phyloP scores from a whole-genome alignment of 495 filamentous ascomycete species.

The Penicillium antarcticum region DNA sequence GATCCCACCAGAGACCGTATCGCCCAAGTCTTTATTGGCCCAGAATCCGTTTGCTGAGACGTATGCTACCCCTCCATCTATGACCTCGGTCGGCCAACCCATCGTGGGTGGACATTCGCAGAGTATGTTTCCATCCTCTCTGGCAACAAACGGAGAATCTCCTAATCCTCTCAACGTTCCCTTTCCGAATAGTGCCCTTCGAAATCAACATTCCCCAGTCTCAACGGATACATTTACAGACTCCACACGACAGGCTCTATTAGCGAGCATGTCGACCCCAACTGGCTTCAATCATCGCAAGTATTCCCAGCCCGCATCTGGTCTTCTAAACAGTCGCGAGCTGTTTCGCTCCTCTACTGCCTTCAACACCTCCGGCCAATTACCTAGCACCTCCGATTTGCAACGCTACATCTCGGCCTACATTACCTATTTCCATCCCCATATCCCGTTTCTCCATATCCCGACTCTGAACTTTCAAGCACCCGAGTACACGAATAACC shows the following conservation, averaged over 20 bases:
- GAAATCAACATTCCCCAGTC: conserved; percentile 61
- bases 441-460: conserved; percentile 89
- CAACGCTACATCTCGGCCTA: conserved; percentile 91
- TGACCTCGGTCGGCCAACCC: conserved; percentile 56
- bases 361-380: conserved; percentile 49
- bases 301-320: conserved; percentile 69
- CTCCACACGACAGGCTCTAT: conserved; percentile 82
- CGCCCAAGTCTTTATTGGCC: conserved; percentile 48
- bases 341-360: conserved; percentile 43
- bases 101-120: conserved; percentile 49
- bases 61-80: conserved; percentile 59
- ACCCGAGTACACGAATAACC: conserved; percentile 59
- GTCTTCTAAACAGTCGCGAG: conserved; percentile 40
- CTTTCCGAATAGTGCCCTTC: conserved; percentile 51
- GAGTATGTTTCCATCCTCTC: conserved; percentile 55
- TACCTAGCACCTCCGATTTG: conserved; percentile 88
- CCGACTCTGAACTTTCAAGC: conserved; percentile 90
- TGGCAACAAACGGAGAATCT: conserved; percentile 55
- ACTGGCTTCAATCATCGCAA: conserved; percentile 70
- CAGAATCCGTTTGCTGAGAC: conserved; percentile 43
- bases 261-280: conserved; percentile 77
- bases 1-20: conserved; percentile 42
- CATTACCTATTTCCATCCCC: conserved; percentile 91
- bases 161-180: conserved; percentile 52
- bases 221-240: conserved; percentile 87